Evolutionary conservation across 176 grass and related monocot genomes (phyloP).

Genomic region (Triticum monococcum): DNA sequence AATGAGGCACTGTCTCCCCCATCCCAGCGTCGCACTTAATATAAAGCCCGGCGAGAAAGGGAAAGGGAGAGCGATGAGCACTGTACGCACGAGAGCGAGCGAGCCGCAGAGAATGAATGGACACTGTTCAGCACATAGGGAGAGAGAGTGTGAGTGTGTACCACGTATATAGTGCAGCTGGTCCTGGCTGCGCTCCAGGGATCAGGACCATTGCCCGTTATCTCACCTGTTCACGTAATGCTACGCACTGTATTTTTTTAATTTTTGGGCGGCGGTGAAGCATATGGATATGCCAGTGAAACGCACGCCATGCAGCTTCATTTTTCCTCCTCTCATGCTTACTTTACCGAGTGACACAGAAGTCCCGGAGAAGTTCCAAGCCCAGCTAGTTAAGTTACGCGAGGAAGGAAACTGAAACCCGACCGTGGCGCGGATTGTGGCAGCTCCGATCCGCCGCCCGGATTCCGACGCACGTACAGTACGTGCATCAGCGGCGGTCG

Average conservation of each 20-base stretch:
- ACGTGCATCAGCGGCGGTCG: background rate
- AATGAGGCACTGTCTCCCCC: conserved; percentile 34
- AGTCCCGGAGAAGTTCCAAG: background rate
- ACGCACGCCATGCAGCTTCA: background rate
- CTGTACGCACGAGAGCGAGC: background rate
- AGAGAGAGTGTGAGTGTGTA: background rate
- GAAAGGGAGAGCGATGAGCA: background rate
- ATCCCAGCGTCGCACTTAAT: background rate
- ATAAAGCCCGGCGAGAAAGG: conserved; percentile 6
- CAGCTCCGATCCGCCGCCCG: background rate
- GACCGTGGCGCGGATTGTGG: background rate
- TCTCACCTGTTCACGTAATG: background rate
- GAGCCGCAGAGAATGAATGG: background rate
- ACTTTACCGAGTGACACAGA: too few relatives aligned
- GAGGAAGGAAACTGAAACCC: background rate
- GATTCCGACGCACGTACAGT: background rate
- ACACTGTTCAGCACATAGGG: background rate
- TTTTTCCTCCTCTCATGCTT: background rate
- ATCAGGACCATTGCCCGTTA: background rate
- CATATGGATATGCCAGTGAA: too few relatives aligned
- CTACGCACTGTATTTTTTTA: background rate
- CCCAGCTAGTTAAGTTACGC: background rate
- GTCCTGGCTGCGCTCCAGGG: conserved; percentile 26
- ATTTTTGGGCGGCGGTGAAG: too few relatives aligned
- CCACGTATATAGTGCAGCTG: background rate